These are phyloP conservation scores for Usnea hakonensis DNA, from an alignment of 495 filamentous ascomycete genomes.

Conservation along the genomic window DNA sequence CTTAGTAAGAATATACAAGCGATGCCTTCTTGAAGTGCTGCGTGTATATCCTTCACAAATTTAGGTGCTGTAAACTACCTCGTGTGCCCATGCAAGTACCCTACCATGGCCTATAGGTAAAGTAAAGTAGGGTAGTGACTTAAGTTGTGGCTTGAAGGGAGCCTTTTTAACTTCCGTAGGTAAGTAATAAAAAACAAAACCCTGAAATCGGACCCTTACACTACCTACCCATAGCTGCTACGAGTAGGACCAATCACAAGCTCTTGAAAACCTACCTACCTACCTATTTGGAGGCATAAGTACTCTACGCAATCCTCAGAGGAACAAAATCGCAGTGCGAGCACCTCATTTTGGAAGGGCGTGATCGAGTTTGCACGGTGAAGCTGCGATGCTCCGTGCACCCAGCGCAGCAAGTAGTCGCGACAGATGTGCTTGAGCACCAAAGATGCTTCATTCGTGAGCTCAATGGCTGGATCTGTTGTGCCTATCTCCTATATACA, in stretches of 20 bases:
- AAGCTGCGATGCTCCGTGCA: background rate
- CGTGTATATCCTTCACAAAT: background rate
- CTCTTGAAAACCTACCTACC: too few species aligned
- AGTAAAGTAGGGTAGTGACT: too few species aligned
- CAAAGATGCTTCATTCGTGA: slow-evolving; percentile 2
- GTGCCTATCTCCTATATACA: slow-evolving; percentile 14
- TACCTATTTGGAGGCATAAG: too few species aligned
- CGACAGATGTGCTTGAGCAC: background rate
- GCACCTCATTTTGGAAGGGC: background rate
- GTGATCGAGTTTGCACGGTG: too few species aligned
- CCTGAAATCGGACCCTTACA: background rate
- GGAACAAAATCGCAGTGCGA: background rate
- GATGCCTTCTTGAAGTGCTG: background rate
- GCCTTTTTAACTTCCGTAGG: background rate
- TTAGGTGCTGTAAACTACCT: background rate
- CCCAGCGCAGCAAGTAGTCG: background rate
- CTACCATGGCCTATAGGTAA: too few species aligned
- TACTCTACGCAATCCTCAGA: too few species aligned
- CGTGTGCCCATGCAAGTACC: too few species aligned
- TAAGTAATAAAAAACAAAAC: background rate
- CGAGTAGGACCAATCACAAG: too few species aligned
- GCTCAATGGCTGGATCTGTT: background rate
- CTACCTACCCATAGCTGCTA: too few species aligned
- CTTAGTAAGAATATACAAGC: background rate
- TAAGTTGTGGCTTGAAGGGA: background rate